Base-by-base conservation (phyloP, 176 grass and related monocot genomes). In the Carex littledalei region DNA sequence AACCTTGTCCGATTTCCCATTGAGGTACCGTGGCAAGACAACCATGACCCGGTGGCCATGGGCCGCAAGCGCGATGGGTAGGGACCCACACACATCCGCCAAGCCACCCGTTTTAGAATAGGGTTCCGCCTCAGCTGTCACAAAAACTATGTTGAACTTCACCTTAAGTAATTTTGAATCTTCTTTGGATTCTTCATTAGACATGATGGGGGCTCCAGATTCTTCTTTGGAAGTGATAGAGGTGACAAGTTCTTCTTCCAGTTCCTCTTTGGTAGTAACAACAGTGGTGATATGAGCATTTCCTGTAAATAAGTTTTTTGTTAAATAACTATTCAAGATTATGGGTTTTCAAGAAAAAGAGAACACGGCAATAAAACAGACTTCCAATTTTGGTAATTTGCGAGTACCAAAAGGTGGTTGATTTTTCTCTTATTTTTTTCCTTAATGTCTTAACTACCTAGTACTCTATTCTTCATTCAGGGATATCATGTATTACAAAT, bases 41-140 rank as follows among this genome's bases (percentile, higher is more conserved):
- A 98, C 95, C 95, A 98, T 98, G 21, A 98, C 95, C 55, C 93
- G 92, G 86, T 98, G 93, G 86, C 93, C 95, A 90, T 87, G 93
- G 60, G 88, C 86, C 56, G 93, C 95, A 70, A 98, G 89, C 84
- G 95, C 91, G 72, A 95, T 86, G 81, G 95, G 95, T 53, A 98
- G 82, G 63, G 95, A 98, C 79, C 95, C 95, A 90, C 95, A 98
- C 77, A 98, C 95, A 90, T 98, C 95, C 67, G 85, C 95, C 64
- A 98, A 79, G 63, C 95, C 95, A 60, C 95, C 95, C 54, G 95
- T 95, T 82, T 95, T 95, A 58, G 93, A 94, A 89, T 98, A 98
- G 57, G 95, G 95, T 83, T 88, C 87, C 77, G 93, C 95, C 88
- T 98, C 95, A 2, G 91, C 85, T 39, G 91, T 95, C 77, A 92